Percentiles rank a stretch among this genome's conserved stretches.
Conservation (phyloP, 1,139 yeast species). For the Geotrichum reessii region DNA sequence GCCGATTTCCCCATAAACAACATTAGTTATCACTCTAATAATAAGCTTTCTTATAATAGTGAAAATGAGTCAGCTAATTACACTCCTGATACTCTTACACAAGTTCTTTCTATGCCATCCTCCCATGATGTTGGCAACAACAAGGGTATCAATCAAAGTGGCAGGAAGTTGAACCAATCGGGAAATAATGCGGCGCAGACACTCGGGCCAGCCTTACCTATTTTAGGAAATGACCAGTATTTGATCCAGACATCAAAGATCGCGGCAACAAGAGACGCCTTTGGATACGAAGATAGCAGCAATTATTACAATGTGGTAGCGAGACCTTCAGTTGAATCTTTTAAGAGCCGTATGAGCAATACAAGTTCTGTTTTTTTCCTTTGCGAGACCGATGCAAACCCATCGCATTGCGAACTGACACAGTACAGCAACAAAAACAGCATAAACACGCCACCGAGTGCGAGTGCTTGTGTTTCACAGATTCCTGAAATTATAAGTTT, state of each 20-base stretch:
- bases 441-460: neutral
- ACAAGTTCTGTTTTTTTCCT: neutral
- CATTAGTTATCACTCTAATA: neutral
- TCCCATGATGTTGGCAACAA: neutral
- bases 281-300: neutral
- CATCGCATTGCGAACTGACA: neutral
- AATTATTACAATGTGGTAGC: neutral
- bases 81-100: conserved; percentile 1
- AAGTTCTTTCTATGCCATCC: neutral
- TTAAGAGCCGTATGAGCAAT: neutral
- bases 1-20: neutral
- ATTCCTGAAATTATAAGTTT: conserved; percentile 71
- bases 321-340: neutral
- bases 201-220: conserved; percentile 3
- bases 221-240: neutral
- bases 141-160: neutral
- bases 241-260: neutral
- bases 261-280: neutral
- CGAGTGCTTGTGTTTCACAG: neutral
- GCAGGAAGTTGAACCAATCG: conserved; percentile 3
- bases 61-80: neutral
- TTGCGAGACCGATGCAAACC: neutral
- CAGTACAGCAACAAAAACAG: neutral
- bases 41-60: neutral
- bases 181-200: neutral